Base-by-base conservation (phyloP, 371 early-diverging fungal species). In the Nematocida sp. region DNA sequence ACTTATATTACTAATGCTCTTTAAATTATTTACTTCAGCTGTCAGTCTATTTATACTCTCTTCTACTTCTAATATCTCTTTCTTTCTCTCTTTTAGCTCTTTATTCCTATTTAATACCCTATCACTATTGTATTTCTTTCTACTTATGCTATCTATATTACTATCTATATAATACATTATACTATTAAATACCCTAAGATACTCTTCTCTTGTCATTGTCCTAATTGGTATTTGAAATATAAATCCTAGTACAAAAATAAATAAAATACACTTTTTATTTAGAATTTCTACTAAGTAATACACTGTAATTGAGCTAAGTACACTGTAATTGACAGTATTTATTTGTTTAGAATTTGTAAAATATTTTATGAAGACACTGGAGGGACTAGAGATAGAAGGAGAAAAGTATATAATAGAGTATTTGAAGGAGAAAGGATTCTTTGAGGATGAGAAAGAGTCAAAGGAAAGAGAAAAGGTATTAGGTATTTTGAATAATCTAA, bases 381-480 rank as follows among this genome's bases (percentile, higher is more conserved):
- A 60, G 0, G 52, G 60, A 41, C 13, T 47, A 53, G 78, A 78
- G 35, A 41, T 32, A 27, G 15, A 47, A 29, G 35, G 27, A 23
- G 52, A 75, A 34, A 46, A 57, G 27, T 53, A 76, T 40, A 62
- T 79, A 47, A 78, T 64, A 43, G 64, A 40, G 51, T 82, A 75
- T 60, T 65, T 82, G 17, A 27, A 64, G 40, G 55, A 74, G 31
- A 51, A 65, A 38, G 77, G 78, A 9, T 81, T 81, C 54, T 83
- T 79, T 76, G 83, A 83, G 63, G 77, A 74, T 25, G 81, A 81
- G 53, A 87, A 88, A 53, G 78, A 80, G 29, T 88, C 88, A 7
- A 85, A 87, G 46, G 77, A 87, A 34, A 86, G 88, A 43, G 84
- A 84, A 67, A 62, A 79, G 34, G 82, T 81, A 2, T 61, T 84